These are phyloP conservation scores for Ruellia speciosa DNA, from an alignment of 305 asterid genomes.

Conservation along the genomic window DNA sequence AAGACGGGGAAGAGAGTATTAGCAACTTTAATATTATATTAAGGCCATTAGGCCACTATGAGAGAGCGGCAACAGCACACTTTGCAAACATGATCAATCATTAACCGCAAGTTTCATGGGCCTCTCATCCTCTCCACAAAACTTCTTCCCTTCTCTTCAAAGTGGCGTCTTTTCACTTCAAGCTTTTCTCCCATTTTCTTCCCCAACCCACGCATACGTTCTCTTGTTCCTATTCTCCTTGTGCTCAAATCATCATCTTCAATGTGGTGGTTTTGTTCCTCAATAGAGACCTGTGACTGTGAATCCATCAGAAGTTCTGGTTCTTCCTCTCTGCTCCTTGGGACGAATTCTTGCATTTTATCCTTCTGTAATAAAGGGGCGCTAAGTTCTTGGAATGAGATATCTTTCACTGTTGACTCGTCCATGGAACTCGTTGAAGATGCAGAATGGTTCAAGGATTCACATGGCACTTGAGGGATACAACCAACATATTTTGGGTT, in stretches of 20 bases:
- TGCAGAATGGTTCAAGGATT: constrained; percentile 25
- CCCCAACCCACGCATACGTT: constrained; percentile 70
- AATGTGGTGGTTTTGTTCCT: constrained; percentile 27
- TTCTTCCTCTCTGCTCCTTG: constrained; percentile 28
- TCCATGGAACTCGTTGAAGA: constrained; percentile 29
- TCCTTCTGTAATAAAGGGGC: constrained; percentile 42
- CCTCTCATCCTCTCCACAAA: constrained; percentile 78
- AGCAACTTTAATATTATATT: neutral
- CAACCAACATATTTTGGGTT: constrained; percentile 22
- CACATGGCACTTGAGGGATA: constrained; percentile 23
- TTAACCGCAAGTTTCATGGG: constrained; percentile 19
- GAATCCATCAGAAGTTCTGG: constrained; percentile 21
- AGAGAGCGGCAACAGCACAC: neutral
- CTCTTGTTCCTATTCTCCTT: constrained; percentile 51
- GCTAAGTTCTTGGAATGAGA: constrained; percentile 33
- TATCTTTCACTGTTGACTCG: constrained; percentile 19
- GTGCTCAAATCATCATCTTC: constrained; percentile 50
- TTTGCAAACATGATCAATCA: neutral
- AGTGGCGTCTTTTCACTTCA: constrained; percentile 71
- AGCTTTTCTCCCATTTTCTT: constrained; percentile 85
- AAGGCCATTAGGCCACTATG: neutral
- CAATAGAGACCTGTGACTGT: constrained; percentile 27
- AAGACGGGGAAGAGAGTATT: neutral
- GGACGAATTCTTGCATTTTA: constrained; percentile 29
- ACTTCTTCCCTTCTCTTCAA: constrained; percentile 73